Evolutionary conservation across 2,329 filamentous ascomycete species (phyloP).

Genomic region (Ophiosphaerella herpotricha): DNA sequence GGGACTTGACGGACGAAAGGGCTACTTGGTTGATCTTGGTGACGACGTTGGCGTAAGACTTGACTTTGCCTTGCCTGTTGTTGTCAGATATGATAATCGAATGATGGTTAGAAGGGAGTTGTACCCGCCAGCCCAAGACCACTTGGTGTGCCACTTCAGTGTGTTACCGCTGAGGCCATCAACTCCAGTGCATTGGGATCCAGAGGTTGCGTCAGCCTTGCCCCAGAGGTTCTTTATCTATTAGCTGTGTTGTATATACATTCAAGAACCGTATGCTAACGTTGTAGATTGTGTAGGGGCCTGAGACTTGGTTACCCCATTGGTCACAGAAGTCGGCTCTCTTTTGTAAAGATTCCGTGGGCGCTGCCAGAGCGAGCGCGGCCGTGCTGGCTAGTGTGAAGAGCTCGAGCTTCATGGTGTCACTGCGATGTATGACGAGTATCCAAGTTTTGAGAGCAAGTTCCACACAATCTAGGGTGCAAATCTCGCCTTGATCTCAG

Average conservation of each 20-base stretch:
- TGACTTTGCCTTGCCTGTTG: slow-evolving; percentile 40
- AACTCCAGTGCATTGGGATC: slow-evolving; percentile 53
- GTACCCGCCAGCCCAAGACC: slow-evolving; percentile 51
- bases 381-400: slow-evolving; percentile 32
- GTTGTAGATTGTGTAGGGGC: slow-evolving; percentile 43
- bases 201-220: slow-evolving; percentile 45
- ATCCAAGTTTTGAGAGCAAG: background rate
- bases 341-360: slow-evolving; percentile 33
- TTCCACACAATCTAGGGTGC: background rate
- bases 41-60: slow-evolving; percentile 52
- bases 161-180: slow-evolving; percentile 44
- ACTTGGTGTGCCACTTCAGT: slow-evolving; percentile 52
- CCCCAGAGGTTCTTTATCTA: slow-evolving; percentile 50
- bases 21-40: slow-evolving; percentile 40
- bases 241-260: background rate
- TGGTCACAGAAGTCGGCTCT: slow-evolving; percentile 41
- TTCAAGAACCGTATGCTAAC: background rate
- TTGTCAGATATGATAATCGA: slow-evolving; percentile 1
- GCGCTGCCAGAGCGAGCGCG: slow-evolving; percentile 34
- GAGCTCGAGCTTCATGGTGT: slow-evolving; percentile 37
- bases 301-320: slow-evolving; percentile 33
- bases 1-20: slow-evolving; percentile 46
- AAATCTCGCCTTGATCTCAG: background rate
- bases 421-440: background rate
- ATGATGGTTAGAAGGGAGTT: background rate